A percentile compares a stretch with the other conserved stretches of the same genome.
Conservation (phyloP, 352 stramenopile species). For the Plasmopara viticola region DNA sequence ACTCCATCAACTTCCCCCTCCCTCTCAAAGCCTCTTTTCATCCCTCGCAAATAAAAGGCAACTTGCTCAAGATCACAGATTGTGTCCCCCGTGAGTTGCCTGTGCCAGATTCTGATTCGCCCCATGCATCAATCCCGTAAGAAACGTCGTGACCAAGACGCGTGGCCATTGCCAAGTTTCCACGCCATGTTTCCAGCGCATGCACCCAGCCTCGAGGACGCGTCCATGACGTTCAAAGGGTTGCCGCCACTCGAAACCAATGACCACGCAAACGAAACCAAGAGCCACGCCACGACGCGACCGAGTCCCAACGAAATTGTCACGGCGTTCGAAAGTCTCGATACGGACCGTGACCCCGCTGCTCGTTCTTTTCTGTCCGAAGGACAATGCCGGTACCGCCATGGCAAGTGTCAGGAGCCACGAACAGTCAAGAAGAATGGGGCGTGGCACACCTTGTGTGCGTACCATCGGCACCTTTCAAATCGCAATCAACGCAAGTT, state of each 20-base stretch:
- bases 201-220: slow-evolving; percentile 4
- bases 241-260: slow-evolving; percentile 15
- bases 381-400: slow-evolving; percentile 41
- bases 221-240: slow-evolving; percentile 22
- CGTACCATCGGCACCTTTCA: slow-evolving; percentile 51
- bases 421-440: slow-evolving; percentile 66
- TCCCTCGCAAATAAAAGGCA: no score
- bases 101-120: no score
- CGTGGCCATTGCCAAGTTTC: slow-evolving; percentile 17
- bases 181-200: slow-evolving; percentile 13
- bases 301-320: slow-evolving; percentile 18
- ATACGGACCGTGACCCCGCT: slow-evolving; percentile 8
- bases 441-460: slow-evolving; percentile 53
- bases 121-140: background rate
- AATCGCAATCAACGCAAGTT: slow-evolving; percentile 54
- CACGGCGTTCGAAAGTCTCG: slow-evolving; percentile 26
- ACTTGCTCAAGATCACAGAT: no score
- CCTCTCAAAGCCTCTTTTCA: no score
- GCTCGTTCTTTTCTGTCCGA: slow-evolving; percentile 1
- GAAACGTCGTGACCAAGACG: slow-evolving; percentile 10
- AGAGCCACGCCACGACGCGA: background rate
- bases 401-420: slow-evolving; percentile 41
- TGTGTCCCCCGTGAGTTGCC: no score
- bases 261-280: no score
- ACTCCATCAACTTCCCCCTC: no score